Evolutionary conservation across 2,329 filamentous ascomycete species (phyloP).

Genomic region (Alternaria triticimaculans): DNA sequence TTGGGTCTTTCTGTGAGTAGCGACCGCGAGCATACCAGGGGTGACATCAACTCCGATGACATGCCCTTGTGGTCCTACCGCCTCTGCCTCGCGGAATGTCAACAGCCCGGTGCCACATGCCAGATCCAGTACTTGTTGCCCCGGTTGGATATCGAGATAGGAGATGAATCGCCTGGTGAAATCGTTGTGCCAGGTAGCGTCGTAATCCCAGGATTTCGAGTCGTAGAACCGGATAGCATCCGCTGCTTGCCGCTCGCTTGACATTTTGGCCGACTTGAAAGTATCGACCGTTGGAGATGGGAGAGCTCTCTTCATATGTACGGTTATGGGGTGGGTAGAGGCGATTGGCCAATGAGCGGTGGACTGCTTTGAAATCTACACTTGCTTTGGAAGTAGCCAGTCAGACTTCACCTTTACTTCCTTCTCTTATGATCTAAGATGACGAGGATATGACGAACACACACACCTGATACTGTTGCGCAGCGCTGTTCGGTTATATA

Average conservation of each 20-base stretch:
- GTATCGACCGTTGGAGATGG: neutral
- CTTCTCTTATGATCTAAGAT: neutral
- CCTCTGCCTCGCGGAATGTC: slow-evolving; percentile 48
- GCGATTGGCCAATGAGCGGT: slow-evolving; percentile 3
- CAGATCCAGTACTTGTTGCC: slow-evolving; percentile 54
- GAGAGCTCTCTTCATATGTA: neutral
- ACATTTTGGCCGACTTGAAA: slow-evolving; percentile 12
- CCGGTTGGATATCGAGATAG: slow-evolving; percentile 39
- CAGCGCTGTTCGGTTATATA: neutral
- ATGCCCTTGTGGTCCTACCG: slow-evolving; percentile 46
- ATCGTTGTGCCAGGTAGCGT: slow-evolving; percentile 51
- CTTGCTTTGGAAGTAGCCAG: slow-evolving; percentile 9
- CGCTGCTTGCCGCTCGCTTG: slow-evolving; percentile 32
- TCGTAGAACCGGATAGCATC: slow-evolving; percentile 46
- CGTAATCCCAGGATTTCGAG: slow-evolving; percentile 45
- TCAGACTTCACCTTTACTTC: neutral
- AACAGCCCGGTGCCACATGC: slow-evolving; percentile 56
- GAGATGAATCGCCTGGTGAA: slow-evolving; percentile 50
- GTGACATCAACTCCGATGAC: slow-evolving; percentile 53
- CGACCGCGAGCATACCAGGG: slow-evolving; percentile 50
- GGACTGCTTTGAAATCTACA: neutral
- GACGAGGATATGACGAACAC: neutral
- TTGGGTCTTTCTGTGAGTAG: slow-evolving; percentile 37
- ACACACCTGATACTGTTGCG: neutral
- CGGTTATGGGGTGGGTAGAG: neutral